These are phyloP conservation scores for Daldinia childiae DNA, from an alignment of 495 filamentous ascomycete species.

Conservation along the genomic window DNA sequence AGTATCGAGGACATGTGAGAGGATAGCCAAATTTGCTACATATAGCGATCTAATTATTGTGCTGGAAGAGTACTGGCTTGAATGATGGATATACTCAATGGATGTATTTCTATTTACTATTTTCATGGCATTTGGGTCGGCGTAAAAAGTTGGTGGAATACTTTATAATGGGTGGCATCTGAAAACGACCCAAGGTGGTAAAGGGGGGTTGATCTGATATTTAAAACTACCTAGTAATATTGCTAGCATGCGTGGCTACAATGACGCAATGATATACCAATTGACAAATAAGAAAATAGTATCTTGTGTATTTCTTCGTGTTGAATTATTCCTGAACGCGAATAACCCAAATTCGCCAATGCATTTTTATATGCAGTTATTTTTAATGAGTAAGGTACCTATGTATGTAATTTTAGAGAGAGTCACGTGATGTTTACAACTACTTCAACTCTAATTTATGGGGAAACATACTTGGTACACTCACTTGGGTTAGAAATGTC, in stretches of 20 bases:
- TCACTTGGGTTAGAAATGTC: background rate
- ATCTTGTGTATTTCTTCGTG: too few relatives aligned
- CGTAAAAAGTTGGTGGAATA: background rate
- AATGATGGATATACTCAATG: background rate
- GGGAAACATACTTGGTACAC: background rate
- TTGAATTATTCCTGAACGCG: too few relatives aligned
- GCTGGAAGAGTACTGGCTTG: background rate
- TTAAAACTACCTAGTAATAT: background rate
- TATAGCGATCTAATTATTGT: background rate
- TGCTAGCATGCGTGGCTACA: background rate
- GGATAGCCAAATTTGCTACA: background rate
- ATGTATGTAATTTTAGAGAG: too few relatives aligned
- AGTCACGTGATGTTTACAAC: too few relatives aligned
- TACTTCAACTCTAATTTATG: too few relatives aligned
- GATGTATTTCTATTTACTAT: background rate
- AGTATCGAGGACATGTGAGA: constrained; percentile 44
- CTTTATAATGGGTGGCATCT: background rate
- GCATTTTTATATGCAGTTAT: too few relatives aligned
- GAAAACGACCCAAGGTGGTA: background rate
- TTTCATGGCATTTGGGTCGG: background rate
- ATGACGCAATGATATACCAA: background rate
- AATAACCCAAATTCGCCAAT: too few relatives aligned
- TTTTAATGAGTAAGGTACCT: too few relatives aligned
- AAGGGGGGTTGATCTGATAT: background rate
- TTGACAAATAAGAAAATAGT: background rate